Conservation (phyloP, 2,329 filamentous ascomycete species). For the Aspergillus glaucus region DNA sequence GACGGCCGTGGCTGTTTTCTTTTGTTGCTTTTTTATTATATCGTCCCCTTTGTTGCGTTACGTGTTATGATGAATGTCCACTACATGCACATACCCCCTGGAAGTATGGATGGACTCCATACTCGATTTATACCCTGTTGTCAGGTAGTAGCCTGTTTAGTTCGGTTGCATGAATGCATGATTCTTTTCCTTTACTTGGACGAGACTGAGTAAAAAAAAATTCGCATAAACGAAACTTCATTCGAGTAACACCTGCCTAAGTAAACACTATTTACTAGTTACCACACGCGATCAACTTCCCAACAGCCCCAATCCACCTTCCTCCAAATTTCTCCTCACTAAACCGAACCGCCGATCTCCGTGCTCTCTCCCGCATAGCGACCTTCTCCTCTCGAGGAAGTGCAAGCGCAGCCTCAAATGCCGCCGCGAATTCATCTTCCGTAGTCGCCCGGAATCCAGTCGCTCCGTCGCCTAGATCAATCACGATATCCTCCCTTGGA, state of each 20-base stretch:
- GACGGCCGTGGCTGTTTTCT: background rate
- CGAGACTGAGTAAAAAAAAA: too few relatives aligned
- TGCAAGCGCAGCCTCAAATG: slow-evolving; percentile 71
- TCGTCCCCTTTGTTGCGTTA: background rate
- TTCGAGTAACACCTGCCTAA: too few relatives aligned
- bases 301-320: slow-evolving; percentile 71
- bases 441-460: slow-evolving; percentile 86
- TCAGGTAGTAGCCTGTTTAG: background rate
- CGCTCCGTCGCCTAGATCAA: slow-evolving; percentile 67
- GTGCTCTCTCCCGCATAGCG: slow-evolving; percentile 67
- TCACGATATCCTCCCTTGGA: slow-evolving; percentile 88
- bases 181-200: background rate
- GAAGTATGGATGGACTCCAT: slow-evolving; percentile 4
- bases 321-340: slow-evolving; percentile 78
- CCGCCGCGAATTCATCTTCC: slow-evolving; percentile 69
- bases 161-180: slow-evolving; percentile 1
- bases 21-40: background rate
- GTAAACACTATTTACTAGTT: background rate
- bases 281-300: slow-evolving; percentile 54
- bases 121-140: slow-evolving; percentile 2
- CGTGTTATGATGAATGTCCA: slow-evolving; percentile 10
- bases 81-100: slow-evolving; percentile 13
- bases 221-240: background rate
- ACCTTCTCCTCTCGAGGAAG: slow-evolving; percentile 56
- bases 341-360: slow-evolving; percentile 74